Base-by-base conservation (phyloP, 768 basidiomycete species). In the Boletus subparvulus region DNA sequence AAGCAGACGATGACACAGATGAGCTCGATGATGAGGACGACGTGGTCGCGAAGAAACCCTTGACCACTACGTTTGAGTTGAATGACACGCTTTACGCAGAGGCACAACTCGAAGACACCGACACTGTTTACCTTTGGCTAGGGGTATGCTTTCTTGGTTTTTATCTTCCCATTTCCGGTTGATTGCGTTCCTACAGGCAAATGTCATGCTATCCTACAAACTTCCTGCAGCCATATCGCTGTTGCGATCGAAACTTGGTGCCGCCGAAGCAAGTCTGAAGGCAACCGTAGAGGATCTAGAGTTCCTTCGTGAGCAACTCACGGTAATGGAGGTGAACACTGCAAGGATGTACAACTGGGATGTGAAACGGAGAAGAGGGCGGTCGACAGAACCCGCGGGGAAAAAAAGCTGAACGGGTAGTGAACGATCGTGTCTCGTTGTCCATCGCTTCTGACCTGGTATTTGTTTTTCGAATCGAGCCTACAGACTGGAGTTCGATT, bases 331-430 rank as follows among this genome's bases (percentile, higher is more conserved):
- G 68, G 85, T 86, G 39, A 98, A 98, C 68, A 94, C 92, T 13
- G 96, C 96, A 6, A 80, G 96, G 37, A 88, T 96, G 50, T 98
- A 96, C 69, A 99, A 98, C 68, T 95, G 90, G 89, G 94, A 96
- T 68, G 93, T 96, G 30, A 92, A 92, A 69, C 75, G 87, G 61
- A 77, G 93, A 69, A 75, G 91, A 69, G 87, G 87, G 46, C 72
- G 73, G 62, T 73, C 74, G 62, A 67, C 66, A 50, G 77, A 75
- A 50, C 58, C 63, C 33, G 45, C 57, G 24, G 56, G 35, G 30
- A 50, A 55, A 46, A 62, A 56, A n/a, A 37, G 24, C 24, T 68
- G 60, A 69, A 35, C 14, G 14, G 47, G 40, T 53, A 32, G 32
- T 32, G 11, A 32, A 40, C 49, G 21, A 37, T 21, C 16, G 4